phyloP scores from a whole-genome alignment of 257 asterid genomes.

The Ilex aquifolium region DNA sequence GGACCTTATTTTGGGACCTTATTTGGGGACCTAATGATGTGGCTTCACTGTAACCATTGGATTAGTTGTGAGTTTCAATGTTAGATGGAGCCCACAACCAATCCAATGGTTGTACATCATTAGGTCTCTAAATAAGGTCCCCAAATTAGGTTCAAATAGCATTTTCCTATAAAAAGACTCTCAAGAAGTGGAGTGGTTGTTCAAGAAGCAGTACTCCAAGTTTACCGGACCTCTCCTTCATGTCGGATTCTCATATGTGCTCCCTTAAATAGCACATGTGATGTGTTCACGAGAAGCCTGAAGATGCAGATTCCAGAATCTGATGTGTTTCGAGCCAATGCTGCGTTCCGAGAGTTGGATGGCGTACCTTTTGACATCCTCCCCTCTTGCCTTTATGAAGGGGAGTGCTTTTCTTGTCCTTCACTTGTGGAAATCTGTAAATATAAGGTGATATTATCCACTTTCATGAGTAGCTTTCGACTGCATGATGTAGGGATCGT shows the following conservation, averaged over 20 bases:
- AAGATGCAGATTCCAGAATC: constrained; percentile 5
- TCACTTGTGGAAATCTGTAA: not conserved
- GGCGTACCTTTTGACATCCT: constrained; percentile 23
- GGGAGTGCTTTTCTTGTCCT: constrained; percentile 19
- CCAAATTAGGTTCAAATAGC: too few relatives aligned
- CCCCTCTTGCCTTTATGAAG: constrained; percentile 12
- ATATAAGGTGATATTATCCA: constrained; percentile 12
- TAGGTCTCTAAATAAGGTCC: too few relatives aligned
- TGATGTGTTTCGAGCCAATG: constrained; percentile 24
- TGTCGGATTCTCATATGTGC: constrained; percentile 21
- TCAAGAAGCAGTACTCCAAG: constrained; percentile 6
- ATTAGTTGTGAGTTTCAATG: too few relatives aligned
- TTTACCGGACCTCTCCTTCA: constrained; percentile 5
- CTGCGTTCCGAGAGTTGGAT: constrained; percentile 24
- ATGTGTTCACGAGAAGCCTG: constrained; percentile 19
- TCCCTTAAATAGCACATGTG: constrained; percentile 19
- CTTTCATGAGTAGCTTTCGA: constrained; percentile 16
- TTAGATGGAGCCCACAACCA: too few relatives aligned
- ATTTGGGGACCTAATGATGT: too few relatives aligned
- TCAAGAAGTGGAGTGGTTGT: not conserved
- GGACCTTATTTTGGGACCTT: too few relatives aligned
- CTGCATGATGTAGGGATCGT: constrained; percentile 15
- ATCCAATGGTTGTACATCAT: too few relatives aligned
- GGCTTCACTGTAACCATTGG: too few relatives aligned
- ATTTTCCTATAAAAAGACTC: too few relatives aligned